Conservation (phyloP, 768 basidiomycete species). For the Macrolepiota albuminosa region DNA sequence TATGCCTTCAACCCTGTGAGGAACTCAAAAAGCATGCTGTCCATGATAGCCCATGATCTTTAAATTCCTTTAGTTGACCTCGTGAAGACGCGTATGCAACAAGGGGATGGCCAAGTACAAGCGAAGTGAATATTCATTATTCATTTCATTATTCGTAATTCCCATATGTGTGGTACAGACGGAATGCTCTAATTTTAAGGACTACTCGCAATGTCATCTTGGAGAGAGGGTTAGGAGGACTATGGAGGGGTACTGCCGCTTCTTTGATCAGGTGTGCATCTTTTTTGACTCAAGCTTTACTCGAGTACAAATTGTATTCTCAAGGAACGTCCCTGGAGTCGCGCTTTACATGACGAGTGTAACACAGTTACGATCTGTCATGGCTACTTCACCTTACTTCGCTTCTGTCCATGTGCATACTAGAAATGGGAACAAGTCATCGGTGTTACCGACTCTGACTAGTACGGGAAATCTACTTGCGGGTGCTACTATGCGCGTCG, state of each 20-base stretch:
- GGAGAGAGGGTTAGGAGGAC: constrained; percentile 59
- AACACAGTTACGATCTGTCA: constrained; percentile 71
- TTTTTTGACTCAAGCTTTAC: neutral
- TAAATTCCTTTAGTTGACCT: constrained; percentile 62
- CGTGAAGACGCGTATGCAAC: constrained; percentile 89
- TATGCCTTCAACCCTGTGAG: constrained; percentile 76
- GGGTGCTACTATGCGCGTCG: constrained; percentile 77
- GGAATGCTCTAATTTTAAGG: constrained; percentile 35
- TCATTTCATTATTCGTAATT: neutral
- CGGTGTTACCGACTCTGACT: constrained; percentile 67
- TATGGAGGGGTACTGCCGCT: constrained; percentile 88
- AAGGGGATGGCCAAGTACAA: constrained; percentile 50
- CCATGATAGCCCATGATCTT: neutral
- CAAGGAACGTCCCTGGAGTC: constrained; percentile 88
- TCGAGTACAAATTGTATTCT: neutral
- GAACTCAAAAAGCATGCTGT: neutral
- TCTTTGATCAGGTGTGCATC: constrained; percentile 64
- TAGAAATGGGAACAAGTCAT: constrained; percentile 27
- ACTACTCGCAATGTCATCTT: constrained; percentile 55
- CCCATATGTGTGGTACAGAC: constrained; percentile 24
- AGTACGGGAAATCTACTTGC: constrained; percentile 80
- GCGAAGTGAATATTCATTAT: constrained; percentile 28
- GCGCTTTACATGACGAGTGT: constrained; percentile 88
- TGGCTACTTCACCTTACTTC: constrained; percentile 75
- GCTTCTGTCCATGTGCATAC: constrained; percentile 26